Evolutionary conservation across 495 filamentous ascomycete species (phyloP).

Genomic region (Neurospora hispaniola): DNA sequence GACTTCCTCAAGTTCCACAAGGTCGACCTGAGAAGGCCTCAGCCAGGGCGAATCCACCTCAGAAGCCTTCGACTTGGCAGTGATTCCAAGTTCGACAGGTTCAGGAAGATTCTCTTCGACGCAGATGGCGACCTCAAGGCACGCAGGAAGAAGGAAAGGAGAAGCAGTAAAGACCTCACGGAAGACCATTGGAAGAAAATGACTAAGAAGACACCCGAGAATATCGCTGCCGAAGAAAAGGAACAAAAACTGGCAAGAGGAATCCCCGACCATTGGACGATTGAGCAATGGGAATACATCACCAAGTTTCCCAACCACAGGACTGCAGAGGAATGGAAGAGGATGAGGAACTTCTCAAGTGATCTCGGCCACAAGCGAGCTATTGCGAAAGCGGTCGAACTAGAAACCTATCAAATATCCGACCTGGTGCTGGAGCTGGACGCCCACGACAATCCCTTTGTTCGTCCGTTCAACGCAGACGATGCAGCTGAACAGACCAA

Average conservation of each 20-base stretch:
- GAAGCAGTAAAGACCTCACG: not conserved
- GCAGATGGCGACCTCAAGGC: not conserved
- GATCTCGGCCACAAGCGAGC: not conserved
- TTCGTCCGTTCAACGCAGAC: slow-evolving; percentile 10
- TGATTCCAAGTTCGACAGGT: not conserved
- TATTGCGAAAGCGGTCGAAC: not conserved
- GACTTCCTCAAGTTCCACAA: not conserved
- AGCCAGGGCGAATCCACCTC: not conserved
- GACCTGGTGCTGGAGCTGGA: slow-evolving; percentile 20
- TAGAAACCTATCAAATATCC: slow-evolving; percentile 7
- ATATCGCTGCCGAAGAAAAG: not conserved
- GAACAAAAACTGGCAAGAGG: not conserved
- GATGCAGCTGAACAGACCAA: slow-evolving; percentile 5
- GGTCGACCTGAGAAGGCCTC: not conserved
- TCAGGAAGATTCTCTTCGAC: not conserved
- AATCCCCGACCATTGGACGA: not conserved
- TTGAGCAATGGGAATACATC: not conserved
- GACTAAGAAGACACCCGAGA: not conserved
- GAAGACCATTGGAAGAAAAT: not conserved
- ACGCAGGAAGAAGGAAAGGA: not conserved
- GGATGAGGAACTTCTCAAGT: not conserved
- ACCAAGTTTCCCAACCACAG: not conserved
- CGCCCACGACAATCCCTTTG: slow-evolving; percentile 11
- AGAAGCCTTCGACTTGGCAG: not conserved
- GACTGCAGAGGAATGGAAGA: not conserved